Evolutionary conservation across 1,284 basidiomycete species (phyloP).

Genomic region (Filobasidium uniguttulatum): DNA sequence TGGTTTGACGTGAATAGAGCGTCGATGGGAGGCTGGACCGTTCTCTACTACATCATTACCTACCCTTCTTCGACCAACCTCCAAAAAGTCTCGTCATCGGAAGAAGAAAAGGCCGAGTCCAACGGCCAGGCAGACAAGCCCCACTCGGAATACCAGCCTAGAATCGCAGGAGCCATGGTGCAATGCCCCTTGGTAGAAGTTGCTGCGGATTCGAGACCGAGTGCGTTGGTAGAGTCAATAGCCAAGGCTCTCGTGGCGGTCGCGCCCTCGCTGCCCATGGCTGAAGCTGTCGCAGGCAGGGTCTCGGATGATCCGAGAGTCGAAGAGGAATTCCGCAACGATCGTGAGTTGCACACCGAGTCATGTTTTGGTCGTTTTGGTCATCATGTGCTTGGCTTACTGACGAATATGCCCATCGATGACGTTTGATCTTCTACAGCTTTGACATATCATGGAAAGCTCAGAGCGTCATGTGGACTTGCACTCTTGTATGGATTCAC

Average conservation of each 20-base stretch:
- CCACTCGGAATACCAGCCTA: slow-evolving; percentile 11
- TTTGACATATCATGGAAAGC: slow-evolving; percentile 39
- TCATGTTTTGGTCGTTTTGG: too few species aligned
- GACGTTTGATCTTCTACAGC: slow-evolving; percentile 19
- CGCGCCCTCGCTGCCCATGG: slow-evolving; percentile 38
- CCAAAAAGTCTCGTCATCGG: slow-evolving; percentile 13
- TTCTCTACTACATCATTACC: slow-evolving; percentile 30
- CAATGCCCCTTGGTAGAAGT: slow-evolving; percentile 39
- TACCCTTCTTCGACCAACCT: slow-evolving; percentile 25
- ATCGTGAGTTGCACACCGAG: too few species aligned
- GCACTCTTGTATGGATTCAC: slow-evolving; percentile 39
- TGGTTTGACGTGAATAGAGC: slow-evolving; percentile 7
- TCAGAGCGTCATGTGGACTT: slow-evolving; percentile 41
- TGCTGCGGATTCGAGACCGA: slow-evolving; percentile 36
- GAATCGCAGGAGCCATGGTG: slow-evolving; percentile 36
- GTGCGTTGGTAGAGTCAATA: slow-evolving; percentile 30
- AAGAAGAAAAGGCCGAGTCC: neutral
- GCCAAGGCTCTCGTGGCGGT: slow-evolving; percentile 34
- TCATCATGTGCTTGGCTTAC: neutral
- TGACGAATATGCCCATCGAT: slow-evolving; percentile 6
- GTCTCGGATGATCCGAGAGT: slow-evolving; percentile 43
- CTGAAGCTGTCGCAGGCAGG: slow-evolving; percentile 39
- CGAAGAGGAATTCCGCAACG: slow-evolving; percentile 36
- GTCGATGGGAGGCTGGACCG: slow-evolving; percentile 25
- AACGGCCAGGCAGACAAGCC: too few species aligned